Evolutionary conservation across 352 stramenopile species (phyloP), one percentile per base, ranked within the genome.

Genomic region (Globisporangium recalcitrans): DNA sequence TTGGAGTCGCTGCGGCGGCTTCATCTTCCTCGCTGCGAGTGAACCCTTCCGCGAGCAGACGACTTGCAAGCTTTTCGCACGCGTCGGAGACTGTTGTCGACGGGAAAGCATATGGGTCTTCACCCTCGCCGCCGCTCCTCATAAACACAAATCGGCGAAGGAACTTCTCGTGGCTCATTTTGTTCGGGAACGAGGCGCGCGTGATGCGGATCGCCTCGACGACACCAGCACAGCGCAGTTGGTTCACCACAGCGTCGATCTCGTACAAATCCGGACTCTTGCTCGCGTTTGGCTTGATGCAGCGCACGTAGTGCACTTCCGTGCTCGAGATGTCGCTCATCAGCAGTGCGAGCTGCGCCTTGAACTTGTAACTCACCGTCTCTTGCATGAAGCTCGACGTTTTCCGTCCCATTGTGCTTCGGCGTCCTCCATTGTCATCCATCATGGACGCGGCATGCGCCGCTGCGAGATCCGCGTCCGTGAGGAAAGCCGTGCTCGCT

Each of bases 111-210:
- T 61, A 40, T 6, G 63, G 64, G 10, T 62, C 56, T 9, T 46
- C 40, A 13, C 42, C 52, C n/a, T 26, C 46, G 48, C 57, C 73
- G 13, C 64, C 73, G 44, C 70, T 75, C 61, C 74, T 81, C 70
- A 95, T 78, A 53, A 92, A 70, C 26, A 93, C 82, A 63, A 95
- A 95, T 21, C 86, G 81, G 26, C 80, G 77, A 4, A 95, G 64
- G 60, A 93, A 95, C 48, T 89, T 89, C 60, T 96, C 74, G 72
- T 99, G 97, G 27, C 77, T 77, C 67, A 99, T 87, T 54, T 98
- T 98, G 80, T 97, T 97, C 3, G 90, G 90, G 64, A 96, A 97
- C 1, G 90, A 85, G 1, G 87, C 82, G 22, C 90, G 81, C 48
- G 85, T 95, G 59, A 97, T 96, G 24, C 90, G 86, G 52, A 97